These are phyloP conservation scores for Hypseocharis bilobata DNA, from an alignment of 441 rosid genomes.

Conservation along the genomic window DNA sequence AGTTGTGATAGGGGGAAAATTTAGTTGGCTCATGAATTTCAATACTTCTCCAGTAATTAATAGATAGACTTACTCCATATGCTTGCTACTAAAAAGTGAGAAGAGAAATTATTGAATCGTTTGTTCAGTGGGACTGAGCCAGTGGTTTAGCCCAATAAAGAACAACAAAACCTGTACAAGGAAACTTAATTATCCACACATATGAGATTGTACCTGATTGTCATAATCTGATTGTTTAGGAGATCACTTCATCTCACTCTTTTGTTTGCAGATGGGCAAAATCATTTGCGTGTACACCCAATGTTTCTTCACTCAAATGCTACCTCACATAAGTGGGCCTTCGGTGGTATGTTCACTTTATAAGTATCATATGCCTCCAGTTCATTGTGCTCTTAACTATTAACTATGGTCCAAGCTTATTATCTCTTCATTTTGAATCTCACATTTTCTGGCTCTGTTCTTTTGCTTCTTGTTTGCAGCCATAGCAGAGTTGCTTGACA, in stretches of 20 bases:
- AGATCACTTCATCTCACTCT: not conserved
- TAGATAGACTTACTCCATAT: no score
- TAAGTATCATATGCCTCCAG: not conserved
- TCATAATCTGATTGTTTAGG: not conserved
- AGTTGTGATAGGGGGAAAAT: not conserved
- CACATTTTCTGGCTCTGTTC: not conserved
- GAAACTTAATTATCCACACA: not conserved
- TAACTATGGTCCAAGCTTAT: not conserved
- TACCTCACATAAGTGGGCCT: constrained; percentile 31
- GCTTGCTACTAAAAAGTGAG: no score
- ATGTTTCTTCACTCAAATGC: constrained; percentile 33
- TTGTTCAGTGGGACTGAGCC: no score
- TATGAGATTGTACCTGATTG: not conserved
- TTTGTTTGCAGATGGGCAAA: constrained; percentile 19
- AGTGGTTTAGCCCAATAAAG: no score
- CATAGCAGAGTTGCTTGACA: constrained; percentile 27
- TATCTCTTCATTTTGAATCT: not conserved
- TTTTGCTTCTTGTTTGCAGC: constrained; percentile 17
- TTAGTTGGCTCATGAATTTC: not conserved
- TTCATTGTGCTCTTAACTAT: not conserved
- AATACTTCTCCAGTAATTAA: no score
- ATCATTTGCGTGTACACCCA: constrained; percentile 23
- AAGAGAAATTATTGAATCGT: no score
- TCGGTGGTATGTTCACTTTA: constrained; percentile 23
- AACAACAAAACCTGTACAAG: not conserved